Percentiles rank a stretch among this genome's conserved stretches.
These are phyloP conservation scores for Apocynum venetum DNA, from an alignment of 257 asterid species.

Conservation along the genomic window DNA sequence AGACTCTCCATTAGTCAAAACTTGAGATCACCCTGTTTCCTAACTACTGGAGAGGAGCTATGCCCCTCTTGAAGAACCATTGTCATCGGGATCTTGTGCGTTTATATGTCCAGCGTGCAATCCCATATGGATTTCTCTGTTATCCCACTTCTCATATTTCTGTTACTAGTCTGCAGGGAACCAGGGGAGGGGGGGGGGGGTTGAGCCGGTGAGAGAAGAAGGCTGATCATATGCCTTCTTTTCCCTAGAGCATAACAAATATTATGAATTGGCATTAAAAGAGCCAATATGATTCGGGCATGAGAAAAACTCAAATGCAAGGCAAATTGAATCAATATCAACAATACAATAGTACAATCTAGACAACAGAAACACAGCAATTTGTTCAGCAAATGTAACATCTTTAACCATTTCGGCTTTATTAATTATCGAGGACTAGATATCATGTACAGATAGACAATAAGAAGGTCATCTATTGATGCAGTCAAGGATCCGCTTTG, in stretches of 20 bases:
- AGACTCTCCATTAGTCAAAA: no score
- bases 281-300: not conserved
- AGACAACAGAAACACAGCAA: slow-evolving; percentile 14
- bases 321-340: slow-evolving; percentile 21
- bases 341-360: slow-evolving; percentile 11
- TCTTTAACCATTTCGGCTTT: slow-evolving; percentile 17
- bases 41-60: no score
- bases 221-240: not conserved
- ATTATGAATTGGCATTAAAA: not conserved
- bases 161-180: no score
- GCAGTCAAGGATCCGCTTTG: slow-evolving; percentile 58
- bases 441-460: slow-evolving; percentile 44
- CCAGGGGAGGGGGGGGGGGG: no score
- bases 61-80: no score
- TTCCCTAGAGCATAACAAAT: not conserved
- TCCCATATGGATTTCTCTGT: no score
- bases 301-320: not conserved
- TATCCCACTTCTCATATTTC: no score
- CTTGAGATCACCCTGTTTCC: no score
- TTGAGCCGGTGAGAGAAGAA: not conserved
- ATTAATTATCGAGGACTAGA: slow-evolving; percentile 21
- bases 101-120: no score
- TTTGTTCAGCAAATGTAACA: slow-evolving; percentile 10
- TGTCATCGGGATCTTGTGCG: no score
- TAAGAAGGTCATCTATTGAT: slow-evolving; percentile 13